phyloP scores from a whole-genome alignment of 2,329 filamentous ascomycete genomes.

The Coniosporium tulheliwenetii region DNA sequence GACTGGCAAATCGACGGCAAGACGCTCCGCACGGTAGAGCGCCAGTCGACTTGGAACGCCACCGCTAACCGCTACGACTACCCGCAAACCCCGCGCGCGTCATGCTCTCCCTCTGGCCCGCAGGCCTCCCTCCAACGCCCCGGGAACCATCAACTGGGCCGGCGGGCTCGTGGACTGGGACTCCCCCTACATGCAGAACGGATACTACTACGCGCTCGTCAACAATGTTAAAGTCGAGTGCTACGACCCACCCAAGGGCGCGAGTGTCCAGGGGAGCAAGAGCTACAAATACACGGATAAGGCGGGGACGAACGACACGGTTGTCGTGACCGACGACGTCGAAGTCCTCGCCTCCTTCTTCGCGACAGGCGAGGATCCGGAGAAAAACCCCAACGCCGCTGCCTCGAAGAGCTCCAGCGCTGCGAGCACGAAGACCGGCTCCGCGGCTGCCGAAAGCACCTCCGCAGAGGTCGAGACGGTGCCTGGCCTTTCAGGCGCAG shows the following conservation, averaged over 20 bases:
- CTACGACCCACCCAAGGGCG: conserved; percentile 66
- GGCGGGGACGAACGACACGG: conserved; percentile 56
- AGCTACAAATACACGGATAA: conserved; percentile 62
- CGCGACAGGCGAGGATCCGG: conserved; percentile 63
- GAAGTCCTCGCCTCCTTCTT: conserved; percentile 66
- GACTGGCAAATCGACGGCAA: conserved; percentile 79
- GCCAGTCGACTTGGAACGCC: conserved; percentile 70
- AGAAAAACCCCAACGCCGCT: conserved; percentile 25
- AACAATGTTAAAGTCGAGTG: conserved; percentile 69
- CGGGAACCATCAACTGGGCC: conserved; percentile 83
- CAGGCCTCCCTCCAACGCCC: conserved; percentile 62
- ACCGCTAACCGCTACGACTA: conserved; percentile 70
- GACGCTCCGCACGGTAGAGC: conserved; percentile 57
- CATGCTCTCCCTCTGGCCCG: conserved; percentile 92
- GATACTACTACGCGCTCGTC: conserved; percentile 80
- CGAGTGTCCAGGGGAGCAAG: conserved; percentile 39
- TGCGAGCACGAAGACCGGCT: conserved; percentile 10
- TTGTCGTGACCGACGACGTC: conserved; percentile 57
- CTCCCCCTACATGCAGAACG: conserved; percentile 63
- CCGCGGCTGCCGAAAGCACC: conserved; percentile 10
- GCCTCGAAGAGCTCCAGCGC: conserved; percentile 10
- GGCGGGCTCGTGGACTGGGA: conserved; percentile 85
- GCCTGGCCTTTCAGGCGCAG: conserved; percentile 38
- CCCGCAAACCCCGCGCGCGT: conserved; percentile 81
- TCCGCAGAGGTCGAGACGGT: conserved; percentile 27